phyloP scores from a whole-genome alignment of 2,329 filamentous ascomycete genomes.

The Pestalotiopsis sp. region DNA sequence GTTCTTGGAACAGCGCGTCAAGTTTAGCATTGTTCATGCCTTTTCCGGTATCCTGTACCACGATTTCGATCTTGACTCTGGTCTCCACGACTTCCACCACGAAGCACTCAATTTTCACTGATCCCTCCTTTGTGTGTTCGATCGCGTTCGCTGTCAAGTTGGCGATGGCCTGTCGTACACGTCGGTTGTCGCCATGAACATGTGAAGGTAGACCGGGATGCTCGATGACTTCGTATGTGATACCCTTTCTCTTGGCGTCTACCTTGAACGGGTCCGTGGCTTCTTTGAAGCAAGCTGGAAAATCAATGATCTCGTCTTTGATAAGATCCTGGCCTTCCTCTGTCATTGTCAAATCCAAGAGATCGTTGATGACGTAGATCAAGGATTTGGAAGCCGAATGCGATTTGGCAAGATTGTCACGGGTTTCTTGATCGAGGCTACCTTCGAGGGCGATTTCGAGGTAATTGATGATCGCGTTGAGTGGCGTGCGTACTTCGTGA shows the following conservation, averaged over 20 bases:
- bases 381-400: slow-evolving; percentile 91
- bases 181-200: slow-evolving; percentile 78
- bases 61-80: slow-evolving; percentile 72
- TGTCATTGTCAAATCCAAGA: slow-evolving; percentile 85
- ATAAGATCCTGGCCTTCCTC: slow-evolving; percentile 80
- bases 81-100: slow-evolving; percentile 55
- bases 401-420: slow-evolving; percentile 82
- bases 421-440: slow-evolving; percentile 75
- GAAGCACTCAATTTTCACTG: slow-evolving; percentile 72
- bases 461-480: slow-evolving; percentile 95
- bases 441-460: slow-evolving; percentile 89
- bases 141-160: slow-evolving; percentile 87
- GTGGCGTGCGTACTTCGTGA: slow-evolving; percentile 86
- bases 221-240: slow-evolving; percentile 69
- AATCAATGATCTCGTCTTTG: slow-evolving; percentile 80
- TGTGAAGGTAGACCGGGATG: slow-evolving; percentile 69
- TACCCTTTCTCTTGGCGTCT: slow-evolving; percentile 76
- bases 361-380: slow-evolving; percentile 92
- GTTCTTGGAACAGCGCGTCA: slow-evolving; percentile 59
- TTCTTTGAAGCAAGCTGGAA: slow-evolving; percentile 72
- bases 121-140: slow-evolving; percentile 71
- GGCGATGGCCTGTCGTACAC: slow-evolving; percentile 79
- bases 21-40: slow-evolving; percentile 63
- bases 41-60: slow-evolving; percentile 73
- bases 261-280: slow-evolving; percentile 74